Percentiles rank a stretch among this genome's conserved stretches.
These are phyloP conservation scores for Penicillium vulpinum DNA, from an alignment of 2,329 filamentous ascomycete genomes.

Conservation along the genomic window DNA sequence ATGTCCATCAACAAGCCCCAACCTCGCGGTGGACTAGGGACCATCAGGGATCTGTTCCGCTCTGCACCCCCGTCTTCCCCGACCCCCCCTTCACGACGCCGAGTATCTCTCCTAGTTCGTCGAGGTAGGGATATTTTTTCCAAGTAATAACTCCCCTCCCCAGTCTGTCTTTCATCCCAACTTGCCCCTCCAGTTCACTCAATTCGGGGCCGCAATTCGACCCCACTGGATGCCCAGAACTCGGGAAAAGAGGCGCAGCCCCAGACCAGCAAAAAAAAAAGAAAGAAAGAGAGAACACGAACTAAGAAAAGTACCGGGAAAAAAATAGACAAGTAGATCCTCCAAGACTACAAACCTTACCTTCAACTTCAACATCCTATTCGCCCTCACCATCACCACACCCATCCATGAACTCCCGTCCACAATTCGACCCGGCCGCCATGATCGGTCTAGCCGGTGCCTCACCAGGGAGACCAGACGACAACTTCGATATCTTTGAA, in stretches of 20 bases:
- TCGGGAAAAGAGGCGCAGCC: slow-evolving; percentile 4
- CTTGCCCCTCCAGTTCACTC: slow-evolving; percentile 9
- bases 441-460: slow-evolving; percentile 41
- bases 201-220: slow-evolving; percentile 3
- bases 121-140: slow-evolving; percentile 38
- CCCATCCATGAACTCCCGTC: slow-evolving; percentile 32
- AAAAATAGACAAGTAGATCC: slow-evolving; percentile 10
- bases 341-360: slow-evolving; percentile 20
- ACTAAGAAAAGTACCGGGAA: slow-evolving; percentile 1
- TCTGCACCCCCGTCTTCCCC: slow-evolving; percentile 27
- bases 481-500: slow-evolving; percentile 69
- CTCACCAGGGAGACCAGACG: slow-evolving; percentile 41
- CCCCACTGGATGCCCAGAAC: slow-evolving; percentile 8
- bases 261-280: background rate
- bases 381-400: slow-evolving; percentile 11
- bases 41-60: slow-evolving; percentile 36
- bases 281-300: background rate
- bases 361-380: slow-evolving; percentile 13
- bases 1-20: slow-evolving; percentile 39
- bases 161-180: background rate
- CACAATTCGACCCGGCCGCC: slow-evolving; percentile 39
- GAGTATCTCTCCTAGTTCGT: slow-evolving; percentile 36
- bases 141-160: slow-evolving; percentile 32
- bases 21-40: slow-evolving; percentile 33
- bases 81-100: slow-evolving; percentile 30